phyloP scores from a whole-genome alignment of 345 rosid species.

The Boechera divaricarpa region DNA sequence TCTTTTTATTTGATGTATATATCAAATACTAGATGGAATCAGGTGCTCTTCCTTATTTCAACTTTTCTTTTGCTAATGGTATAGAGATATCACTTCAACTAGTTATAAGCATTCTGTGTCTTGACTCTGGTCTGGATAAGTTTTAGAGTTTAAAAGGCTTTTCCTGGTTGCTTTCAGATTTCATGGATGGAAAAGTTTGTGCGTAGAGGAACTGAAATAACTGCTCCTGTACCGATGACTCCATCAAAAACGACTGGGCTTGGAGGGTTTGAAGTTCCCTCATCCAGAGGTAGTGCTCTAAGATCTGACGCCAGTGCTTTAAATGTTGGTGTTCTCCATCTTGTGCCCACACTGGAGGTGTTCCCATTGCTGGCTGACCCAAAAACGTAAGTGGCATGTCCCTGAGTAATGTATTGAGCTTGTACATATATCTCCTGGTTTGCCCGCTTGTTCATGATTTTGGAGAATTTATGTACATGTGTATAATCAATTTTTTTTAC shows the following conservation, averaged over 20 bases:
- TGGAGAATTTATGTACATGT: neutral
- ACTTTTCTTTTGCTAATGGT: constrained; percentile 12
- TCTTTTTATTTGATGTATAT: constrained; percentile 7
- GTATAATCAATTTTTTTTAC: constrained; percentile 1
- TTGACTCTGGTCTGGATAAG: constrained; percentile 10
- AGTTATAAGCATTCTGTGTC: constrained; percentile 22
- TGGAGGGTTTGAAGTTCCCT: constrained; percentile 99
- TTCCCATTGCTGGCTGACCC: constrained; percentile 85
- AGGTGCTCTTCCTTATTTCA: constrained; percentile 30
- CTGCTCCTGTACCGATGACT: constrained; percentile 98
- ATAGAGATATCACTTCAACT: constrained; percentile 8
- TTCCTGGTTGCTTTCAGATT: constrained; percentile 57
- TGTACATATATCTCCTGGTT: constrained; percentile 21
- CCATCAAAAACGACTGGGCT: constrained; percentile 96
- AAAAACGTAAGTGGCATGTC: constrained; percentile 64
- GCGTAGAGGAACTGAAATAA: constrained; percentile 90
- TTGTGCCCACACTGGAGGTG: constrained; percentile 94
- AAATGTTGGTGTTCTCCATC: constrained; percentile 96
- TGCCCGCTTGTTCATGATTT: constrained; percentile 1
- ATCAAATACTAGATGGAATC: constrained; percentile 28
- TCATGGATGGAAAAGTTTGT: constrained; percentile 99
- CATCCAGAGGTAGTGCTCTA: constrained; percentile 84
- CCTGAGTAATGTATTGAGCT: constrained; percentile 42
- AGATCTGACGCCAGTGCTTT: constrained; percentile 98
- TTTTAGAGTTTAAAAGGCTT: neutral